phyloP scores from a whole-genome alignment of 257 asterid genomes.

The Mentha longifolia region DNA sequence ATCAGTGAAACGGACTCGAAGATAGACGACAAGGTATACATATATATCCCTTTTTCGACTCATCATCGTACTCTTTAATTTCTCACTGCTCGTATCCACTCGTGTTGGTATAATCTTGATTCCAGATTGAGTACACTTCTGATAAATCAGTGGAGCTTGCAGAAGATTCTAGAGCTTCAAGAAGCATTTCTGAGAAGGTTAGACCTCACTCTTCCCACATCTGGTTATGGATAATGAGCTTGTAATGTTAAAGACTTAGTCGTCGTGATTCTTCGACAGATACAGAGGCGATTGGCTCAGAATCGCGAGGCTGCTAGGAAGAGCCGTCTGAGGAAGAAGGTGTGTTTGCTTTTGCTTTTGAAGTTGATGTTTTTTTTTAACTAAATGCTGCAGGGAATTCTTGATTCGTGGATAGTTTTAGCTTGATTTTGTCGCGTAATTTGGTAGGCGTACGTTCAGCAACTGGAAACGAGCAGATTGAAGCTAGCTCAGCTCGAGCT shows the following conservation, averaged over 20 bases:
- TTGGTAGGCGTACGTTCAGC: constrained; percentile 86
- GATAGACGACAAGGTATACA: constrained; percentile 60
- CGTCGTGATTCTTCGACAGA: constrained; percentile 41
- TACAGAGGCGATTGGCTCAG: constrained; percentile 81
- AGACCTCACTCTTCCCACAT: constrained; percentile 6
- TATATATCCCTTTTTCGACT: background rate
- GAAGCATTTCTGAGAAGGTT: constrained; percentile 74
- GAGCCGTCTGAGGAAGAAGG: constrained; percentile 95
- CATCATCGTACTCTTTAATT: background rate
- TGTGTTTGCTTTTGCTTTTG: constrained; percentile 8
- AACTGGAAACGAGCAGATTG: constrained; percentile 82
- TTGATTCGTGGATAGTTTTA: background rate
- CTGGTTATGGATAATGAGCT: background rate
- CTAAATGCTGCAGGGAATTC: background rate
- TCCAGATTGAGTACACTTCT: constrained; percentile 61
- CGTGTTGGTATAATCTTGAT: background rate
- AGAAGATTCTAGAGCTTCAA: constrained; percentile 57
- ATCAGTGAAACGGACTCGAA: constrained; percentile 51
- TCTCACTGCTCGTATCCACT: background rate
- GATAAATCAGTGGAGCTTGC: constrained; percentile 62
- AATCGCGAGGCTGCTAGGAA: constrained; percentile 96
- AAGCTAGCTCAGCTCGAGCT: constrained; percentile 87
- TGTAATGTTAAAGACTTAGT: background rate
- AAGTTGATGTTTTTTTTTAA: background rate
- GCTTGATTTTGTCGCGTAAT: background rate